Percentiles rank a stretch among this genome's conserved stretches.
These are phyloP conservation scores for Lyophyllum atratum DNA, from an alignment of 768 basidiomycete genomes.

Conservation along the genomic window DNA sequence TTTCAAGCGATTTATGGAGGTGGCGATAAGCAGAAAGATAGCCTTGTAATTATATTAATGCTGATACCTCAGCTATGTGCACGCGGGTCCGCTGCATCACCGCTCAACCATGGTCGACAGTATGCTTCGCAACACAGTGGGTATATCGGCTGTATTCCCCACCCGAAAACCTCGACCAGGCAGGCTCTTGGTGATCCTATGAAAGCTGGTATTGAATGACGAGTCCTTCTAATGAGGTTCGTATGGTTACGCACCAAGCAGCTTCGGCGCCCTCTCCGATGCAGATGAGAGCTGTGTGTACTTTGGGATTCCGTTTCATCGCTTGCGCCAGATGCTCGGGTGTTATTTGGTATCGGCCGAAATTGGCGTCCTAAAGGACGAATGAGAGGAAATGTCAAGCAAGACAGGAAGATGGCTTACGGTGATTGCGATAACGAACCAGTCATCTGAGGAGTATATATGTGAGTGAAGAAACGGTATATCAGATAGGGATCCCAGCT, in stretches of 20 bases:
- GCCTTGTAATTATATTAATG: no score
- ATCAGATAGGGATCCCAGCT: conserved; percentile 6
- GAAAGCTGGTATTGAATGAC: background rate
- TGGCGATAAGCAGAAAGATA: no score
- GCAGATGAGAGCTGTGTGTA: conserved; percentile 66
- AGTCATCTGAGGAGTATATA: conserved; percentile 47
- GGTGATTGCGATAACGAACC: conserved; percentile 72
- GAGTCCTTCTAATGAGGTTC: background rate
- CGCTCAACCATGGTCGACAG: conserved; percentile 58
- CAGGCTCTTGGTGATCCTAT: conserved; percentile 62
- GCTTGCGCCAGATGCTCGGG: conserved; percentile 56
- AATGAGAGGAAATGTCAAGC: background rate
- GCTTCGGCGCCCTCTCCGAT: conserved; percentile 72
- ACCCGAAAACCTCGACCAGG: conserved; percentile 64
- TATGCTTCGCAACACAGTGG: conserved; percentile 62
- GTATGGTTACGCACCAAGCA: conserved; percentile 45
- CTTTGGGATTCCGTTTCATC: conserved; percentile 63
- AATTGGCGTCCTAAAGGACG: conserved; percentile 57
- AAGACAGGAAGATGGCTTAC: conserved; percentile 22
- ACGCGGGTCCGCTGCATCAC: no score
- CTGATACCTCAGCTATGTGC: no score
- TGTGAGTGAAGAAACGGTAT: background rate
- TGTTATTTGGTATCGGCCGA: conserved; percentile 61
- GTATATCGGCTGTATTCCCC: conserved; percentile 62
- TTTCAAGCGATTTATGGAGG: no score